A percentile compares a stretch with the other conserved stretches of the same genome.
Conservation (phyloP, 2,329 filamentous ascomycete species). For the Aulographum hederae region DNA sequence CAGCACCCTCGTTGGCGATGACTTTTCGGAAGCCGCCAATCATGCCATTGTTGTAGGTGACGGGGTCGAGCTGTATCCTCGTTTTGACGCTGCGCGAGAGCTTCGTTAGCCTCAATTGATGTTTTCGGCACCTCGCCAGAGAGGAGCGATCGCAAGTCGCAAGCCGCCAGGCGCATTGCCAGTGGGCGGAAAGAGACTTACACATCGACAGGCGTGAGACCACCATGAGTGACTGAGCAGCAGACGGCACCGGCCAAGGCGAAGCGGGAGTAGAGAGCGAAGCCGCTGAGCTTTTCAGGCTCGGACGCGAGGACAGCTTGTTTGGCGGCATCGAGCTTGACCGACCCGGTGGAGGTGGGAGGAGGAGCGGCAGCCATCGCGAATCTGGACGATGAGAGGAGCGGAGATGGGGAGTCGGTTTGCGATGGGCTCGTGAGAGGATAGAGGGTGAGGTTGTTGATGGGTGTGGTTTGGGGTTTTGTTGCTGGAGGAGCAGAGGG, state of each 20-base stretch:
- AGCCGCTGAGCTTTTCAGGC: conserved; percentile 38
- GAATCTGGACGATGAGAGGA: conserved; percentile 4
- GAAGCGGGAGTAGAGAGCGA: conserved; percentile 83
- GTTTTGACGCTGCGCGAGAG: conserved; percentile 63
- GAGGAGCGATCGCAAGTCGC: too few relatives aligned
- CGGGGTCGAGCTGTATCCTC: conserved; percentile 81
- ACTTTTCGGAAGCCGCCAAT: conserved; percentile 77
- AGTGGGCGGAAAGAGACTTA: conserved; percentile 45
- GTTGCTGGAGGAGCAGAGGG: too few relatives aligned
- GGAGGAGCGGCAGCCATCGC: conserved; percentile 25
- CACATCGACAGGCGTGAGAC: conserved; percentile 97
- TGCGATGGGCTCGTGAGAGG: too few relatives aligned
- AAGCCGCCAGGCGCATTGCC: too few relatives aligned
- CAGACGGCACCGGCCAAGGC: conserved; percentile 94
- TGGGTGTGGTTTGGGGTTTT: too few relatives aligned
- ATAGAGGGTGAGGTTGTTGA: too few relatives aligned
- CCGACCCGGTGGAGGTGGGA: conserved; percentile 29
- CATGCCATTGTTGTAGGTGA: conserved; percentile 74
- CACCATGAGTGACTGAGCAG: conserved; percentile 96
- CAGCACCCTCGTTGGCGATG: conserved; percentile 66
- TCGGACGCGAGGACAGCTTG: conserved; percentile 24
- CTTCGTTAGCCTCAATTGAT: background rate
- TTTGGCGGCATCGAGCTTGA: conserved; percentile 34
- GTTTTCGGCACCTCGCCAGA: too few relatives aligned
- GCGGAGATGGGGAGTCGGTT: conserved; percentile 3